Conservation (phyloP, 2,329 filamentous ascomycete genomes). For the Diplocarpon mali region DNA sequence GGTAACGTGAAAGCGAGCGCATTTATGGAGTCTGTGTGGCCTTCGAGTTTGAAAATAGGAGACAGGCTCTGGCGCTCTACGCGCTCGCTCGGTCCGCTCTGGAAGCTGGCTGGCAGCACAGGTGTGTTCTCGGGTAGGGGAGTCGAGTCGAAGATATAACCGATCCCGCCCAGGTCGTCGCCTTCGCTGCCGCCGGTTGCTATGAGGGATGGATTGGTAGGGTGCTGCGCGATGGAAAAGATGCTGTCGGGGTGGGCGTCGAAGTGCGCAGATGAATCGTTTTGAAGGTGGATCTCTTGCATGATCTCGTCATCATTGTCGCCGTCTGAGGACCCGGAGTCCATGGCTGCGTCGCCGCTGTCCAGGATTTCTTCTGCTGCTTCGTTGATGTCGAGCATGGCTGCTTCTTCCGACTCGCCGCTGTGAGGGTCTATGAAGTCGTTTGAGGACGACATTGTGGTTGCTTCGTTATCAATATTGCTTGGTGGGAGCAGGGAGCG, state of each 20-base stretch:
- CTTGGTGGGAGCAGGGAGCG: neutral
- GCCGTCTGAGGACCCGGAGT: constrained; percentile 57
- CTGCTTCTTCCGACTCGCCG: constrained; percentile 50
- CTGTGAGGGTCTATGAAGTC: constrained; percentile 16
- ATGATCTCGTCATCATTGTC: constrained; percentile 47
- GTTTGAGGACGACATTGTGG: constrained; percentile 20
- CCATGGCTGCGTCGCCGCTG: constrained; percentile 70
- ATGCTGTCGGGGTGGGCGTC: constrained; percentile 84
- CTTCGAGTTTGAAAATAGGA: constrained; percentile 66
- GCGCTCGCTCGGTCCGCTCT: constrained; percentile 49
- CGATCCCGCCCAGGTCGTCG: constrained; percentile 53
- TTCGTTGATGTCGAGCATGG: constrained; percentile 67
- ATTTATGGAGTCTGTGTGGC: constrained; percentile 86
- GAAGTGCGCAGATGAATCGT: constrained; percentile 90
- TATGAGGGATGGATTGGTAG: constrained; percentile 62
- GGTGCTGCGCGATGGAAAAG: constrained; percentile 92
- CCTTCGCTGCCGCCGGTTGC: constrained; percentile 74
- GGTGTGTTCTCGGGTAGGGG: constrained; percentile 44
- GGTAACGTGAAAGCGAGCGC: constrained; percentile 76
- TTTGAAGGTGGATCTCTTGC: constrained; percentile 69
- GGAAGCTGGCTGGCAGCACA: constrained; percentile 66
- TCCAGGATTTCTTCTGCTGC: constrained; percentile 62
- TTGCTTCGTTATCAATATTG: no score
- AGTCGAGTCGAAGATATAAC: constrained; percentile 74
- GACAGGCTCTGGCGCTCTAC: constrained; percentile 49